Base-by-base conservation (phyloP, 1,284 basidiomycete species). In the Pseudozyma tsukubaensis region DNA sequence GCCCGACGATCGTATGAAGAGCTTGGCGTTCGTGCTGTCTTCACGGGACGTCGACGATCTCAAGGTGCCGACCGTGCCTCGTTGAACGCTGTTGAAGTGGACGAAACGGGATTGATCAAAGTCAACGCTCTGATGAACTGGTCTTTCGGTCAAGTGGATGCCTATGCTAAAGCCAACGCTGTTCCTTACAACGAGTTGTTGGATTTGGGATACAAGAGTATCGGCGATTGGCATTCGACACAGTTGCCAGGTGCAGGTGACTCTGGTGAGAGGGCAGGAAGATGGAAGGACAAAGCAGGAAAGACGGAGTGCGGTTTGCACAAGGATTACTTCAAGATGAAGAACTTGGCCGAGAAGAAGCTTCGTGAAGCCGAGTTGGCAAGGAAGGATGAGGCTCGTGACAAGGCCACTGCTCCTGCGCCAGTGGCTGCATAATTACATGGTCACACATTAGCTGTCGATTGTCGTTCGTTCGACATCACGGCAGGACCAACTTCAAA, bases 191-290 rank as follows among this genome's bases (percentile, higher is more conserved):
- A 99, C 87, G 90, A 89, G 71, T 88, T 99, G 4, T 89, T 98
- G 43, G 91, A 91, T 76, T 89, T 94, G 83, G 96, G 96, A 1
- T 99, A 98, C 88, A 91, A 91, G 80, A 94, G 92, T 79, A 90
- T 99, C 70, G 96, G 96, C 10, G 96, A 99, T 86, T 96, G 94
- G 92, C 97, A 99, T 86, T 95, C 93, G 72, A 99, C 96, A 0
- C 86, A 74, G 0, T 89, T 90, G 34, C 82, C 85, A 16, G 91
- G 91, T 0, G 52, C 71, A 13, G 77, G 67, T 42, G 83, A 82
- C 13, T 54, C 61, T 14, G 91, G 94, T 77, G 96, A 99, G 86
- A 89, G 96, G 42, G 90, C 91, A 1, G 96, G 96, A 5, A 87
- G 96, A 60, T 99, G 96, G 96, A 91, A 91, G 43, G 93, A 92